Conservation (phyloP, 139 green algal genomes). For the Chloropicon primus region DNA sequence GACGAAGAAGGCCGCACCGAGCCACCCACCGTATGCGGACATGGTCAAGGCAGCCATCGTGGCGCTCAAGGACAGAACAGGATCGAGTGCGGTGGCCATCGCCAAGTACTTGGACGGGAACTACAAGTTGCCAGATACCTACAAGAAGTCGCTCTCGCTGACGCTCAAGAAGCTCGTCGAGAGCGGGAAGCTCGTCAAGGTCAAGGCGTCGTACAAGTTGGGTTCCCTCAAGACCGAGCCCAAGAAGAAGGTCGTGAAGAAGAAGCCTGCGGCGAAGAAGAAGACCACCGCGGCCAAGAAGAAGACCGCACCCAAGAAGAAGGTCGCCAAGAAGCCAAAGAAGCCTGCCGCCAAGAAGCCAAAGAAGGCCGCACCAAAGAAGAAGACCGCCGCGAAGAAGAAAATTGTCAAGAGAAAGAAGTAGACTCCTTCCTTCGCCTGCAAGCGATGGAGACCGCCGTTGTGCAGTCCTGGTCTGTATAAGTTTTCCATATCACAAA, state of each 20-base stretch:
- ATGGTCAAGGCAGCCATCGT: constrained; percentile 55
- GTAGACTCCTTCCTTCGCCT: not conserved
- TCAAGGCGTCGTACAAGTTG: constrained; percentile 62
- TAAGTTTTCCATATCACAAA: no score
- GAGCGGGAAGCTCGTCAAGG: constrained; percentile 47
- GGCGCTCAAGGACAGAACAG: constrained; percentile 58
- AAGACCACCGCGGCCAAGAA: constrained; percentile 14
- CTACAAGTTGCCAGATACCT: constrained; percentile 36
- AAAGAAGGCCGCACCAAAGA: constrained; percentile 1
- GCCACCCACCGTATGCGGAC: constrained; percentile 24
- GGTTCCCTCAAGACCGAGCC: constrained; percentile 34
- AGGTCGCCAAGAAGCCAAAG: constrained; percentile 6
- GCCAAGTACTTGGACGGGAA: constrained; percentile 59
- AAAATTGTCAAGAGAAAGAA: constrained; percentile 13
- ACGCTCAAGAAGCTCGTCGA: constrained; percentile 34
- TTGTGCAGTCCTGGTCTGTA: no score
- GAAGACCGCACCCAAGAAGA: constrained; percentile 24
- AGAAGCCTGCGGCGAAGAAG: constrained; percentile 17
- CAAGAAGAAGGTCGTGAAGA: constrained; percentile 16
- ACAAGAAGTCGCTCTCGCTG: constrained; percentile 34
- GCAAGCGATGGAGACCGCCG: not conserved
- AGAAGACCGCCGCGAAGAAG: constrained; percentile 7
- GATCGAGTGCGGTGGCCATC: constrained; percentile 51
- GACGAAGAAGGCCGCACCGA: constrained; percentile 12
- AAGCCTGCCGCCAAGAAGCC: constrained; percentile 9